A percentile compares a stretch with the other conserved stretches of the same genome.
Evolutionary conservation across 768 basidiomycete species (phyloP).

Genomic region (Trametes meyenii): DNA sequence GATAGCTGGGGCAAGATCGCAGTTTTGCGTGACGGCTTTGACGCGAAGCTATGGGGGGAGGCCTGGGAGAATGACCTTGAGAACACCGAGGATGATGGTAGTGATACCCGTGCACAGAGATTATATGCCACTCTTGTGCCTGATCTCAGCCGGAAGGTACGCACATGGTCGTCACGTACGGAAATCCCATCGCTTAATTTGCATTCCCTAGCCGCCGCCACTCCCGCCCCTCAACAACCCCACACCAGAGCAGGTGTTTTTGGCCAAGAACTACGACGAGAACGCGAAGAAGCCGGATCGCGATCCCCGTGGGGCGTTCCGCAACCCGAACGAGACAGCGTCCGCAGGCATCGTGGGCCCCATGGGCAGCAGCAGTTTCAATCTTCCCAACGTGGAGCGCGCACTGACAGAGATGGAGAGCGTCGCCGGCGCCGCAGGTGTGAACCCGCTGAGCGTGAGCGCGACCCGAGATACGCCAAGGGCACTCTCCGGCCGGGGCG

Average conservation of each 20-base stretch:
- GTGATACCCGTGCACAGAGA: constrained; percentile 59
- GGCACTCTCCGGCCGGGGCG: constrained; percentile 28
- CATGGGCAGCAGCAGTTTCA: constrained; percentile 84
- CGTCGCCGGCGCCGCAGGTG: constrained; percentile 41
- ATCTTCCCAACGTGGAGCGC: constrained; percentile 83
- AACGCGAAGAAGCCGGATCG: constrained; percentile 88
- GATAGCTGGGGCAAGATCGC: constrained; percentile 97
- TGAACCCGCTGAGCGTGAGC: constrained; percentile 34
- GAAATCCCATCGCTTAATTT: neutral
- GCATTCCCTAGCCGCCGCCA: constrained; percentile 52
- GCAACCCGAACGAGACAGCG: constrained; percentile 67
- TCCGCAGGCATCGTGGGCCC: constrained; percentile 89
- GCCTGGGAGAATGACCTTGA: constrained; percentile 76
- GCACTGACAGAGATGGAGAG: constrained; percentile 89
- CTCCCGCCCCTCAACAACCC: constrained; percentile 80
- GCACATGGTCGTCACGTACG: constrained; percentile 23
- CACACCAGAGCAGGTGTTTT: constrained; percentile 88
- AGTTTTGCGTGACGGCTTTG: constrained; percentile 90
- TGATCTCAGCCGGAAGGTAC: constrained; percentile 73
- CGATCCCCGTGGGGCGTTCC: constrained; percentile 87
- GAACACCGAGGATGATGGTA: constrained; percentile 42
- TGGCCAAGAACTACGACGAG: constrained; percentile 88
- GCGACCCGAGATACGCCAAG: constrained; percentile 39
- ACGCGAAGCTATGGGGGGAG: constrained; percentile 77
- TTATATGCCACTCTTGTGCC: constrained; percentile 74